phyloP scores from a whole-genome alignment of 345 rosid species.

The Chamaenerion angustifolium region DNA sequence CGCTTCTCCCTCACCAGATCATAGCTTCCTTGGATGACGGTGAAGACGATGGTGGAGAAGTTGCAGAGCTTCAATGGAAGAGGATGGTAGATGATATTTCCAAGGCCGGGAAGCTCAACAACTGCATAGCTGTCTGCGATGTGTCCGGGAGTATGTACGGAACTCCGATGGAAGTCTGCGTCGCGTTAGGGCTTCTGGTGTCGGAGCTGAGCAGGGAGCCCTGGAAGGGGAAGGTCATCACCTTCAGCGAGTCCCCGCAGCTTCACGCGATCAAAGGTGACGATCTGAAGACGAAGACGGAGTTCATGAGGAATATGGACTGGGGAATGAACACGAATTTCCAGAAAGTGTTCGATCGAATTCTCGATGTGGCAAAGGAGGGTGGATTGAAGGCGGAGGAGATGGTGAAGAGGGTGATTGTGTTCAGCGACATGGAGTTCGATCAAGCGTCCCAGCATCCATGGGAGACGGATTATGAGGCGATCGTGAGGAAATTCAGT shows the following conservation, averaged over 20 bases:
- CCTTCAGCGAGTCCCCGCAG: conserved; percentile 28
- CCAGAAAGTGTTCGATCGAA: conserved; percentile 37
- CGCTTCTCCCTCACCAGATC: conserved; percentile 59
- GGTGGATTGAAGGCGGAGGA: conserved; percentile 30
- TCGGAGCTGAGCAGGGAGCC: conserved; percentile 42
- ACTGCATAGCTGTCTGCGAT: conserved; percentile 43
- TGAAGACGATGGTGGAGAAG: conserved; percentile 24
- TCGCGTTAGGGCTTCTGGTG: conserved; percentile 40
- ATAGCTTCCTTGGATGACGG: conserved; percentile 18
- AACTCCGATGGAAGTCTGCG: conserved; percentile 40
- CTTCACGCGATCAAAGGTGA: conserved; percentile 27
- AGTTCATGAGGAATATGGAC: conserved; percentile 22
- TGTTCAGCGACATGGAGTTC: conserved; percentile 67
- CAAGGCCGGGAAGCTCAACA: conserved; percentile 29
- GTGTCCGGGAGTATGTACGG: conserved; percentile 44
- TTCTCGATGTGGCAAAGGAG: conserved; percentile 28
- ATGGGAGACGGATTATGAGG: conserved; percentile 41
- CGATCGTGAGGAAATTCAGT: conserved; percentile 24
- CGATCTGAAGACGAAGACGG: conserved; percentile 13
- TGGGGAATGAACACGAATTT: conserved; percentile 29
- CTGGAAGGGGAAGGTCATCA: conserved; percentile 52
- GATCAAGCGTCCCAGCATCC: conserved; percentile 18
- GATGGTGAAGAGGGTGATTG: conserved; percentile 44
- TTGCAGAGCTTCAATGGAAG: conserved; percentile 47
- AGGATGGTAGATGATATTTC: conserved; percentile 45